Percentiles rank a stretch among this genome's conserved stretches.
These are phyloP conservation scores for Adansonia grandidieri DNA, from an alignment of 441 rosid species.

Conservation along the genomic window DNA sequence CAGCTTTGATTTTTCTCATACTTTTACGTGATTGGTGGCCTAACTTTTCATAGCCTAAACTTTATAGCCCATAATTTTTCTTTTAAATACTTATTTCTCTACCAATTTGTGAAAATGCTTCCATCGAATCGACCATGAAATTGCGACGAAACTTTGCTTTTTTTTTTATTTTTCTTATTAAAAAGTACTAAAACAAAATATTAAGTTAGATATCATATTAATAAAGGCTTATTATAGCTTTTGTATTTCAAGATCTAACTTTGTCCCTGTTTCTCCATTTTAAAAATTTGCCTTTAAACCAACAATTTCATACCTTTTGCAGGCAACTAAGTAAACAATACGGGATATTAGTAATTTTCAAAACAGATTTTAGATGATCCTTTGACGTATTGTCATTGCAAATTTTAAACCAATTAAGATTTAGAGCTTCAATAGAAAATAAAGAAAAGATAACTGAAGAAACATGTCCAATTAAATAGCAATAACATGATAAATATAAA, in stretches of 20 bases:
- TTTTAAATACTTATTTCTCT: not conserved
- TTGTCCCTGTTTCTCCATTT: too few relatives aligned
- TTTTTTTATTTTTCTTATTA: not conserved
- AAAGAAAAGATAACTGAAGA: too few relatives aligned
- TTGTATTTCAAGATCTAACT: not conserved
- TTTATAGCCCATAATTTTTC: constrained; percentile 8
- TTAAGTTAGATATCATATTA: not conserved
- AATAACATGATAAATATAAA: too few relatives aligned
- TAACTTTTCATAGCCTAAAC: constrained; percentile 1
- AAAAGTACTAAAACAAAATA: not conserved
- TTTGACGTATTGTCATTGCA: not conserved
- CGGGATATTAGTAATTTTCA: too few relatives aligned
- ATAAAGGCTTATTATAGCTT: not conserved
- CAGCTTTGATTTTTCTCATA: constrained; percentile 6
- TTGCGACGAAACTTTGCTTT: not conserved
- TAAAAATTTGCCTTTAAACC: too few relatives aligned
- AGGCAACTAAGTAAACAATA: too few relatives aligned
- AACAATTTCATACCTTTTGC: too few relatives aligned
- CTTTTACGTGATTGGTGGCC: constrained; percentile 24
- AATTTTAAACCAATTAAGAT: not conserved
- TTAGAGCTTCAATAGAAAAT: too few relatives aligned
- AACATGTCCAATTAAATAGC: too few relatives aligned
- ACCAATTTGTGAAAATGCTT: not conserved
- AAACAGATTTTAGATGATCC: not conserved
- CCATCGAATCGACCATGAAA: not conserved